A percentile compares a stretch with the other conserved stretches of the same genome.
Conservation (phyloP, 345 rosid genomes). For the Dipteronia sinensis region DNA sequence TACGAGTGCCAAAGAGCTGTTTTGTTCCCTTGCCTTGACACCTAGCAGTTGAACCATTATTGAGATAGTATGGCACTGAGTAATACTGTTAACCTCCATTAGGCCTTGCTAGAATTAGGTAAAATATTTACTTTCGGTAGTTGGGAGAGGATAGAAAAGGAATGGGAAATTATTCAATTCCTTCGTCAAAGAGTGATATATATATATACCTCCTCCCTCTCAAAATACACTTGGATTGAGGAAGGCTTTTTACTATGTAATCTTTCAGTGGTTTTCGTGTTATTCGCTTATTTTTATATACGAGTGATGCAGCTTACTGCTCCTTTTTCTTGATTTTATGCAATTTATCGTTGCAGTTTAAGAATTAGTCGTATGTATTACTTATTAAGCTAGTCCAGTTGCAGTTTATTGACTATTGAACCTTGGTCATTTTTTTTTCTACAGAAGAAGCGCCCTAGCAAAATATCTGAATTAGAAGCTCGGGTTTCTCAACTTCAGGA, state of each 20-base stretch:
- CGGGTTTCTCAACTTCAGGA: conserved; percentile 75
- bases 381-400: not conserved
- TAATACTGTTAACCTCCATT: conserved; percentile 5
- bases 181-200: not conserved
- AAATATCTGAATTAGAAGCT: conserved; percentile 75
- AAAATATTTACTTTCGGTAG: conserved; percentile 35
- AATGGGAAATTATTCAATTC: not conserved
- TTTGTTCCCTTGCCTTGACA: not conserved
- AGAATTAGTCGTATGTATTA: not conserved
- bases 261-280: not conserved
- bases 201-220: not conserved
- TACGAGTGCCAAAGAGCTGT: not conserved
- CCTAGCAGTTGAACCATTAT: conserved; percentile 16
- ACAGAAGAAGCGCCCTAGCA: conserved; percentile 90
- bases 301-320: too few relatives aligned
- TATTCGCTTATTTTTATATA: not conserved
- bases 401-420: conserved; percentile 4
- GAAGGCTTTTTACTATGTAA: not conserved
- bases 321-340: too few relatives aligned
- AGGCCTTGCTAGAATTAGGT: conserved; percentile 27
- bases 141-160: conserved; percentile 21
- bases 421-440: conserved; percentile 24
- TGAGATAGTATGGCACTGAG: conserved; percentile 22
- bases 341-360: not conserved
- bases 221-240: not conserved